Evolutionary conservation across 2,329 filamentous ascomycete species (phyloP), one percentile per base, ranked within the genome.

Genomic region (Pseudopithomyces chartarum): DNA sequence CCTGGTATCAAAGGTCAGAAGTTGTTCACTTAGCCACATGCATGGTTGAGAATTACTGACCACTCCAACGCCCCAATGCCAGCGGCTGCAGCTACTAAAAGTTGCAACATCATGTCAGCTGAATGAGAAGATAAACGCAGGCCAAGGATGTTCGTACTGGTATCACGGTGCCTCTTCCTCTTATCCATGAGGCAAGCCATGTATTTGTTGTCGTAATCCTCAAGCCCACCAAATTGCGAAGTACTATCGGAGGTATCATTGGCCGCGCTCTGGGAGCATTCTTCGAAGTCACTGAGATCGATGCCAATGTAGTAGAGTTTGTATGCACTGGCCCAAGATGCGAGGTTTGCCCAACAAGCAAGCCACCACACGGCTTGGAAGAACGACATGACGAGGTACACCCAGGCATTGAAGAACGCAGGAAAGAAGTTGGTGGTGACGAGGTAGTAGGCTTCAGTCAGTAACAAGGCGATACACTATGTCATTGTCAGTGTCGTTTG

Each of bases 321-420:
- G 43, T 57, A 57, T 19, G 55, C 42, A 13, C 48, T 19, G 6
- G 55, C 55, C 55, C 55, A 57, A 6, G 50, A 34, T 3, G 55
- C 55, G 42, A 57, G 55, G 32, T 54, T 34, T 11, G 55, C 55
- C 55, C 55, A 57, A 36, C 55, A 57, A 11, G 55, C 19, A 2
- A 57, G 55, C 55, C 55, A 57, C 55, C 55, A 57, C 49, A 57
- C 44, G 22, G 53, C 50, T 19, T 47, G 49, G 36, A 57, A 54
- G 29, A 43, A 12, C 13, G 40, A 44, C 20, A 57, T 19, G 23
- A 57, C 34, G 23, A 57, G 50, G 29, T 54, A 48, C 2, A 36
- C 55, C 55, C 49, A 57, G 20, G 42, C 40, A 34, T 57, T 57
- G 50, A 48, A 57, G n/a, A 39, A 13, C 11, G 13, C 3, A 10